phyloP scores from a whole-genome alignment of 352 stramenopile species.

The Peronospora belbahrii region DNA sequence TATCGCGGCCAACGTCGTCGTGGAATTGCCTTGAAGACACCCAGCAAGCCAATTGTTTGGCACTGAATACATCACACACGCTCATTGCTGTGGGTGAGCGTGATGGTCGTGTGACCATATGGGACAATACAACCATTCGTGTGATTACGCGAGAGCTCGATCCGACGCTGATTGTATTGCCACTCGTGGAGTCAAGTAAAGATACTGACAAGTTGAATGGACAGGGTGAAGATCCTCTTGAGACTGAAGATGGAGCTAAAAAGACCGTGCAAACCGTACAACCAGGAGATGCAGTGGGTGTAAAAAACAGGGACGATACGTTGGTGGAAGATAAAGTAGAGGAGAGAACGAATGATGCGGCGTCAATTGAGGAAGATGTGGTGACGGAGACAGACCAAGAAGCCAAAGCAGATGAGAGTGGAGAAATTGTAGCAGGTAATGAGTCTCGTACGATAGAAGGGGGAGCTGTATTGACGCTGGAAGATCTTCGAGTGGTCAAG shows the following conservation, averaged over 20 bases:
- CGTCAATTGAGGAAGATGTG: constrained; percentile 26
- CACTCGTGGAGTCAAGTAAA: constrained; percentile 11
- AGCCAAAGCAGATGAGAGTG: constrained; percentile 8
- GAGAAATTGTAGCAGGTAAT: constrained; percentile 18
- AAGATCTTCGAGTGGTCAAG: constrained; percentile 48
- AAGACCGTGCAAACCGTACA: constrained; percentile 8
- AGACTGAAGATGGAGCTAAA: constrained; percentile 6
- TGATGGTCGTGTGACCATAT: constrained; percentile 72
- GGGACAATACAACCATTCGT: constrained; percentile 74
- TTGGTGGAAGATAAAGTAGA: constrained; percentile 38
- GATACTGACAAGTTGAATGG: not conserved
- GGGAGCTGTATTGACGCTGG: constrained; percentile 25
- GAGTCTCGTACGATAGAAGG: constrained; percentile 3
- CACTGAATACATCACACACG: constrained; percentile 51
- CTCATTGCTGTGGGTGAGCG: constrained; percentile 71
- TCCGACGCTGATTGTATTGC: constrained; percentile 50
- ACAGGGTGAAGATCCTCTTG: not conserved
- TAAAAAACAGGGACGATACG: constrained; percentile 28
- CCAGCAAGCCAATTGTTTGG: constrained; percentile 65
- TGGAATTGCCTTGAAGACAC: constrained; percentile 70
- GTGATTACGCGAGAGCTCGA: constrained; percentile 76
- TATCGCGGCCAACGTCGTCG: constrained; percentile 37
- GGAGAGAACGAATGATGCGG: constrained; percentile 19
- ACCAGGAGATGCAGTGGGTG: constrained; percentile 20
- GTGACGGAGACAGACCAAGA: constrained; percentile 30